Evolutionary conservation across 2,329 filamentous ascomycete genomes (phyloP), one percentile per base, ranked within the genome.

Genomic region (Scedosporium aurantiacum): DNA sequence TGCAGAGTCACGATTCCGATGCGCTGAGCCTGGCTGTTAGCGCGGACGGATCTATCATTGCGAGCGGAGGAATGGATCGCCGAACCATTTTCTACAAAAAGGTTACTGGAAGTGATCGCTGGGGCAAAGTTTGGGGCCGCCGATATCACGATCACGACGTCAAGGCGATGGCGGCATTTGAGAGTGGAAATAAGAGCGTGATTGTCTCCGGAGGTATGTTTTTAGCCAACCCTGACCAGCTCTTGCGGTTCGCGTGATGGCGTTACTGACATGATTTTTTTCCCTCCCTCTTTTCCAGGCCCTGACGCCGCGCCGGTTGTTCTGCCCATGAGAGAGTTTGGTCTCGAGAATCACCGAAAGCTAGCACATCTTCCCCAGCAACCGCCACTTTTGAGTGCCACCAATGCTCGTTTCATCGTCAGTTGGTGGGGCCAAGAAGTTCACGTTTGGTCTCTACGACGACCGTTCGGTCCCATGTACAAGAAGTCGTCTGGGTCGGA

Each of bases 341-440:
- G 90, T 83, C 69, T 89, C 83, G 91, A 97, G 71, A 83, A 94
- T 66, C 90, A 95, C 73, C 84, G 91, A 63, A 84, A 85, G 18
- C 81, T 99, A 60, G 85, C 92, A n/a, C 86, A 86, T 69, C 80
- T 99, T 14, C 93, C 94, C 2, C 92, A 96, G 69, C 79, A 83
- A 58, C 82, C 89, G 1, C 86, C 88, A 2, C 72, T 97, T 6
- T 78, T 83, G 41, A 92, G 90, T 66, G 89, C 92, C 3, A 78
- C 86, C 1, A 82, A 82, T 50, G 86, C 86, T 52, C 84, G 94
- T 57, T 77, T 97, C 23, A 76, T 99, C 27, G 83, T 94, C 68
- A 90, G 90, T 71, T 97, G 91, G 89, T 97, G 92, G 91, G 90
- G 93, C 65, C 82, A 88, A 61, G 89, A 95, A 71, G 79, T 97